Base-by-base conservation (phyloP, 75 land plant species). In the Pinus taeda region DNA sequence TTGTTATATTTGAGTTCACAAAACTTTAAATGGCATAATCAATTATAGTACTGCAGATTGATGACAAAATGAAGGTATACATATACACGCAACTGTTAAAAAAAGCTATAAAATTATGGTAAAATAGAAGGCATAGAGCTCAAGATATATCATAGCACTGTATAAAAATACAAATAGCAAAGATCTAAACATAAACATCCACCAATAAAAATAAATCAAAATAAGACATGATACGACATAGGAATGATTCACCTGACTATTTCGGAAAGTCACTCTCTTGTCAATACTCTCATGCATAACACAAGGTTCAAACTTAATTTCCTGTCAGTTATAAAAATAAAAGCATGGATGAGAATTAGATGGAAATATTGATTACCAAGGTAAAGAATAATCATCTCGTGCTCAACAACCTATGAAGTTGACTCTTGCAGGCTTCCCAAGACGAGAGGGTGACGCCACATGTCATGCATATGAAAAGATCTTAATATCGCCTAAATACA, bases 281-380 rank as follows among this genome's bases (percentile, higher is more conserved):
- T 86, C 85, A 57, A 86, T 82, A 20, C 58, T 82, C 75, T 86
- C 88, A 66, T 85, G 83, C 88, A 86, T 86, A 15, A 86, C 85
- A 83, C 73, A 83, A 26, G 88, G 88, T 42, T 86, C 88, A 74
- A 86, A 86, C 75, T 86, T 86, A 60, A 86, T 86, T 61, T 86
- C 88, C 88, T 86, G 82, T 57, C 71, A 8, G 26, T 30, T 13
- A 29, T 17, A 64, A 17, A 17, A 11, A 64, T 12, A 14, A 64
- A 64, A 26, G 36, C 37, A 64, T 13, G 33, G 9, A 12, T 64
- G 67, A 64, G 67, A 64, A 37, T 63, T 61, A 3, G 60, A 37
- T 18, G 21, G 24, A 15, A 74, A 26, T 60, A 79, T 37, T 45
- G 57, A 66, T 30, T 6, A 30, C 18, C 60, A 39, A 15, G 3